Evolutionary conservation across 768 basidiomycete species (phyloP).

Genomic region (Suillus subalutaceus): DNA sequence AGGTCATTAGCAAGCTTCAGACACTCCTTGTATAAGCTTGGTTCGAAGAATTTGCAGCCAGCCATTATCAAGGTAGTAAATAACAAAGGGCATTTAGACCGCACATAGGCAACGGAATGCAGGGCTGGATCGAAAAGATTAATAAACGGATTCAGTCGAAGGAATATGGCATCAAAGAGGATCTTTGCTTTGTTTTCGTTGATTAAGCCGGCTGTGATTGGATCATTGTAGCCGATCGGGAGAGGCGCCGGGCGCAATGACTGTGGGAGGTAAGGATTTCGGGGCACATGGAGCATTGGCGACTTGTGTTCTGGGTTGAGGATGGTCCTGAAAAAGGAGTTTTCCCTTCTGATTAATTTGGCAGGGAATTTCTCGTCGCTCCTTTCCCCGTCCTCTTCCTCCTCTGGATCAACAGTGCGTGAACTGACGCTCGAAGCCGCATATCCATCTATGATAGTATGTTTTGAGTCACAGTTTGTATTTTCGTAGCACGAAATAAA

Average conservation of each 20-base stretch:
- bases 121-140: conserved; percentile 87
- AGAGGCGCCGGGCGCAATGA: conserved; percentile 37
- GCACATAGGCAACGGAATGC: conserved; percentile 80
- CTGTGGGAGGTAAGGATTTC: conserved; percentile 41
- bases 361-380: conserved; percentile 74
- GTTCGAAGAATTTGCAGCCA: conserved; percentile 81
- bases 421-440: conserved; percentile 23
- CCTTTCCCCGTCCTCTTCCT: conserved; percentile 68
- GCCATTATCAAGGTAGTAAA: conserved; percentile 86
- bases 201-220: conserved; percentile 71
- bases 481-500: not conserved
- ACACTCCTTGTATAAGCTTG: conserved; percentile 65
- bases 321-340: conserved; percentile 83
- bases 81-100: conserved; percentile 77
- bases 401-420: conserved; percentile 45
- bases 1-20: conserved; percentile 74
- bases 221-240: conserved; percentile 56
- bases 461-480: conserved; percentile 3
- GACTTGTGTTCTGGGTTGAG: conserved; percentile 69
- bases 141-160: conserved; percentile 87
- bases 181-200: conserved; percentile 69
- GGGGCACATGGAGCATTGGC: conserved; percentile 32
- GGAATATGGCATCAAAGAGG: conserved; percentile 77
- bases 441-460: conserved; percentile 12
- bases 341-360: conserved; percentile 73